phyloP scores from a whole-genome alignment of 768 basidiomycete genomes.

The Lactarius hatsudake region DNA sequence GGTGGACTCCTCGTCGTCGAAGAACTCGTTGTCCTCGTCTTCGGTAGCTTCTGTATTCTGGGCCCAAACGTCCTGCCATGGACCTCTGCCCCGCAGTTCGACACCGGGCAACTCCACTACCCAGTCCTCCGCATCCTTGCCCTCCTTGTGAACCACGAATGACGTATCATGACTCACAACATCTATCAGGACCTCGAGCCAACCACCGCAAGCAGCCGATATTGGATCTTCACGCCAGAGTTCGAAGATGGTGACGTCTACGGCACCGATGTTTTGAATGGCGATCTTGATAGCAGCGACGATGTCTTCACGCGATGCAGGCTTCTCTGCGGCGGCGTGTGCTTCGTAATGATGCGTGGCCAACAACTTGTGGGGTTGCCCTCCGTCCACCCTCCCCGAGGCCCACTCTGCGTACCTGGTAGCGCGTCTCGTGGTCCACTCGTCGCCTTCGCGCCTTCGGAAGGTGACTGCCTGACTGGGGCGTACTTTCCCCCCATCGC shows the following conservation, averaged over 20 bases:
- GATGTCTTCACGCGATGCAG: slow-evolving; percentile 46
- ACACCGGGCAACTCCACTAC: slow-evolving; percentile 30
- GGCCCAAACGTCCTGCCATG: slow-evolving; percentile 18
- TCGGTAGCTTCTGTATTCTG: slow-evolving; percentile 11
- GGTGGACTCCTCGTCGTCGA: neutral
- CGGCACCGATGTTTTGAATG: slow-evolving; percentile 55
- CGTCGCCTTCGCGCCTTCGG: slow-evolving; percentile 41
- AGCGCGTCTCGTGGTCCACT: slow-evolving; percentile 32
- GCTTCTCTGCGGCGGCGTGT: slow-evolving; percentile 47
- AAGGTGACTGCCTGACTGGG: slow-evolving; percentile 71
- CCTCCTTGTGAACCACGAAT: slow-evolving; percentile 16
- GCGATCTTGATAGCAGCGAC: slow-evolving; percentile 45
- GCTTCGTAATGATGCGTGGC: slow-evolving; percentile 49
- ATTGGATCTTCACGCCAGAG: slow-evolving; percentile 49
- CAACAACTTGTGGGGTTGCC: slow-evolving; percentile 46
- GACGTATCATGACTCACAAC: slow-evolving; percentile 39
- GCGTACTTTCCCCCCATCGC: slow-evolving; percentile 60
- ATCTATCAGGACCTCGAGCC: slow-evolving; percentile 52
- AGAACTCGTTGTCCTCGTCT: neutral
- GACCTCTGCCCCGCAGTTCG: slow-evolving; percentile 21
- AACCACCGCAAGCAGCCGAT: slow-evolving; percentile 53
- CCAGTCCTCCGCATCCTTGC: slow-evolving; percentile 27
- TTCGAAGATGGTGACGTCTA: slow-evolving; percentile 43
- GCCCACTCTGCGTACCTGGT: slow-evolving; percentile 32
- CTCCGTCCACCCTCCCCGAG: slow-evolving; percentile 19